Conservation (phyloP, 1,284 basidiomycete species). For the Xanthoconium separans region DNA sequence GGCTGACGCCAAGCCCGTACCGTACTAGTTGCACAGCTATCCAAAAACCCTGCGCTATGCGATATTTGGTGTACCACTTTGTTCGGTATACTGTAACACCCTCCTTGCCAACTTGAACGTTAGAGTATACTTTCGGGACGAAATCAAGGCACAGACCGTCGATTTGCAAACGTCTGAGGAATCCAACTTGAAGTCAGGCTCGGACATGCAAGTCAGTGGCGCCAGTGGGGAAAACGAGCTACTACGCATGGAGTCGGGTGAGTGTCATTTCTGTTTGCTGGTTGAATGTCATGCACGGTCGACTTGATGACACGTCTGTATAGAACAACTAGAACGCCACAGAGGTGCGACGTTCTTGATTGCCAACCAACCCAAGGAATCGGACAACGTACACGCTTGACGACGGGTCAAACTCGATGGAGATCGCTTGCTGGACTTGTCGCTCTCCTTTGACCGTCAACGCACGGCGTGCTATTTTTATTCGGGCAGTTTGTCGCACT, state of each 20-base stretch:
- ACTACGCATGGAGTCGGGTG: neutral
- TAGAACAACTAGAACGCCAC: neutral
- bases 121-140: conserved; percentile 12
- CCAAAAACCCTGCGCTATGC: neutral
- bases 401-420: no score
- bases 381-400: neutral
- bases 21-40: neutral
- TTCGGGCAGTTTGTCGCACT: no score
- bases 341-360: neutral
- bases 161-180: neutral
- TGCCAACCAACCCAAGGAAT: neutral
- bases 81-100: conserved; percentile 18
- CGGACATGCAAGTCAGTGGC: no score
- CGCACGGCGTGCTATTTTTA: no score
- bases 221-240: neutral
- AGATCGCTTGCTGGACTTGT: neutral
- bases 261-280: neutral
- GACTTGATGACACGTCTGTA: neutral
- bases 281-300: neutral
- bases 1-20: neutral
- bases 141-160: neutral
- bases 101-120: conserved; percentile 17
- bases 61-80: conserved; percentile 9
- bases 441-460: neutral
- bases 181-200: no score